phyloP scores from a whole-genome alignment of 2,329 filamentous ascomycete species.

The Penicillium sp. region DNA sequence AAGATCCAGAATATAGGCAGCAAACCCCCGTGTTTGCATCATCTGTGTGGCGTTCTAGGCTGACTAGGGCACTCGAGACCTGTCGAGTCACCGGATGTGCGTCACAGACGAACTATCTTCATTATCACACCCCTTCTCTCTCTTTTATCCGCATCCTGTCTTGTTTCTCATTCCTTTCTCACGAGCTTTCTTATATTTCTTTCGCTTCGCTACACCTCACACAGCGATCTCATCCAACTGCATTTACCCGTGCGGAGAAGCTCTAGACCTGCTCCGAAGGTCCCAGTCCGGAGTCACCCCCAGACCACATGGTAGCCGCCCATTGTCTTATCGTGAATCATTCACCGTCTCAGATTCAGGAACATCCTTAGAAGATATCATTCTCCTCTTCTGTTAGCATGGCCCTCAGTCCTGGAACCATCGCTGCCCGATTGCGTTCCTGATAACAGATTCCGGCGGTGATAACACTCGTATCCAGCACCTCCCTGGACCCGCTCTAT shows the following conservation, averaged over 20 bases:
- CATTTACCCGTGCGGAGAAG: constrained; percentile 41
- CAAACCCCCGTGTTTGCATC: constrained; percentile 3
- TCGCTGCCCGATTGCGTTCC: constrained; percentile 35
- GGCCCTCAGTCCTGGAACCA: constrained; percentile 35
- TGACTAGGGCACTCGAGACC: constrained; percentile 14
- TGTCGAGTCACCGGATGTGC: constrained; percentile 46
- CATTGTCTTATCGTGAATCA: constrained; percentile 19
- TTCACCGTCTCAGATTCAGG: constrained; percentile 13
- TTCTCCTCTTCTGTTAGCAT: constrained; percentile 38
- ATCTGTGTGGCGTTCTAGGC: constrained; percentile 7
- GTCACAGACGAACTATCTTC: constrained; percentile 38
- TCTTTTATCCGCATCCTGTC: constrained; percentile 10
- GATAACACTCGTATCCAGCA: constrained; percentile 19
- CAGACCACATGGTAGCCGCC: constrained; percentile 1
- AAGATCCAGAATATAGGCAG: background rate
- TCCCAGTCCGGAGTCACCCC: constrained; percentile 24
- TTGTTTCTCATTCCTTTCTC: background rate
- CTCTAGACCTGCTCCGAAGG: constrained; percentile 33
- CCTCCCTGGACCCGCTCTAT: constrained; percentile 6
- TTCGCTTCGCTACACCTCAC: constrained; percentile 23
- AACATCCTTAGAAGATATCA: background rate
- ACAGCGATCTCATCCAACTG: constrained; percentile 8
- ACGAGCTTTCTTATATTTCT: background rate
- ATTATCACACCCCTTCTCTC: constrained; percentile 20
- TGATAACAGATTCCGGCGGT: constrained; percentile 31